phyloP scores from a whole-genome alignment of 2,329 filamentous ascomycete genomes.

The Elsinoe batatas region DNA sequence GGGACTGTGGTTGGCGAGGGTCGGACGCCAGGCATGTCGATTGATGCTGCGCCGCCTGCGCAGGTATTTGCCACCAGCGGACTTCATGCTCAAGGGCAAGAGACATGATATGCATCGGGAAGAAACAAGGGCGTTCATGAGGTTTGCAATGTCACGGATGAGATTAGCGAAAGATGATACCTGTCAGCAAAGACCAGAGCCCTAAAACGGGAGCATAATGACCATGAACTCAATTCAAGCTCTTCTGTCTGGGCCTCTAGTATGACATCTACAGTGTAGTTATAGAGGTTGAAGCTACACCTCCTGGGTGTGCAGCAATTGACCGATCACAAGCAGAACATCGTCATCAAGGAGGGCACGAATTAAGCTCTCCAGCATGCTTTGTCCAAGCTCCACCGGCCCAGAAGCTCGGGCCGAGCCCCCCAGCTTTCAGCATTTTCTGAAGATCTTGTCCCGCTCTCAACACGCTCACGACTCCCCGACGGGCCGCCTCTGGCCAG shows the following conservation, averaged over 20 bases:
- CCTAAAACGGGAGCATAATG: neutral
- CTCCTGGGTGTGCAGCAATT: too few species aligned
- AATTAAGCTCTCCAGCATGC: neutral
- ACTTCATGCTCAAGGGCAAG: slow-evolving; percentile 6
- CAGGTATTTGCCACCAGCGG: slow-evolving; percentile 6
- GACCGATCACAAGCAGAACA: neutral
- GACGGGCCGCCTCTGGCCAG: neutral
- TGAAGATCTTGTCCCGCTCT: neutral
- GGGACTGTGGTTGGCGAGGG: neutral
- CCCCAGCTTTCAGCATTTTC: neutral
- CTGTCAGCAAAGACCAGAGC: neutral
- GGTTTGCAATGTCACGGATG: neutral
- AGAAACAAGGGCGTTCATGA: neutral
- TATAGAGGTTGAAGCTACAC: too few species aligned
- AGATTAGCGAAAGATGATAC: slow-evolving; percentile 1
- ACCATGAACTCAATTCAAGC: neutral
- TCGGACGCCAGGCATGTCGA: neutral
- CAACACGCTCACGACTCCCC: neutral
- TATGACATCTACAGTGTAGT: too few species aligned
- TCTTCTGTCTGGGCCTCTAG: too few species aligned
- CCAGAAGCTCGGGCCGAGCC: neutral
- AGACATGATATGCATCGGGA: neutral
- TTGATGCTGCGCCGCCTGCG: neutral
- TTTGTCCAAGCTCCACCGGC: slow-evolving; percentile 1
- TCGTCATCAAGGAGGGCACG: neutral